phyloP scores from a whole-genome alignment of 345 rosid genomes.

The Linum usitatissimum region DNA sequence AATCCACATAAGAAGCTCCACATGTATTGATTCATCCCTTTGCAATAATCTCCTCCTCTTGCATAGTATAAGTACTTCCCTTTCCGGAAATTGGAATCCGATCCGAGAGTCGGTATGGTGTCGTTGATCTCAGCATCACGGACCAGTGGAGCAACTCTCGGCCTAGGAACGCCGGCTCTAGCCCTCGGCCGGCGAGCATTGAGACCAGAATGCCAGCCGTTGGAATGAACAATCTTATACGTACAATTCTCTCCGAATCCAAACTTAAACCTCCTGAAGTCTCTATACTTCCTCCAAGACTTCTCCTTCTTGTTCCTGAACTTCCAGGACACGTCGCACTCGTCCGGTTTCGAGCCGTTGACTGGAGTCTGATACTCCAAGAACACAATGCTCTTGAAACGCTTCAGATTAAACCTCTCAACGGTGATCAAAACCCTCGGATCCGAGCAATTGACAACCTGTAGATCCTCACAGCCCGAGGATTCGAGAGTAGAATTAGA shows the following conservation, averaged over 20 bases:
- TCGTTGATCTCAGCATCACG: constrained; percentile 24
- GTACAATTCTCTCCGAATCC: constrained; percentile 53
- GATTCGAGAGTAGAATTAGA: constrained; percentile 14
- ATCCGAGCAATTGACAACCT: constrained; percentile 70
- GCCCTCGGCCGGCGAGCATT: constrained; percentile 51
- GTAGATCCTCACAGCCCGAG: constrained; percentile 20
- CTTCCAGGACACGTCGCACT: constrained; percentile 86
- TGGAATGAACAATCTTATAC: constrained; percentile 41
- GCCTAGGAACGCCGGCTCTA: constrained; percentile 10
- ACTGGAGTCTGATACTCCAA: constrained; percentile 73
- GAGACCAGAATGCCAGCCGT: constrained; percentile 80
- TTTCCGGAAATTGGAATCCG: constrained; percentile 36
- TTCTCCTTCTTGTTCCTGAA: constrained; percentile 90
- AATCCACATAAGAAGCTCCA: constrained; percentile 97
- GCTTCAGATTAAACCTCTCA: constrained; percentile 69
- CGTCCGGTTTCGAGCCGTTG: constrained; percentile 53
- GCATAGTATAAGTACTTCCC: constrained; percentile 85
- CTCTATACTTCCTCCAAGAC: constrained; percentile 89
- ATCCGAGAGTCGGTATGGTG: constrained; percentile 21
- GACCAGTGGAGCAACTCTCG: constrained; percentile 9
- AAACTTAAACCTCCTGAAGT: constrained; percentile 79
- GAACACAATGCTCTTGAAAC: constrained; percentile 63
- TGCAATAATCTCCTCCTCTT: constrained; percentile 82
- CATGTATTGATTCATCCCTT: constrained; percentile 87
- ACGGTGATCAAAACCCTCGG: constrained; percentile 53